Base-by-base conservation (phyloP, 148 eudicot genomes). In the Persicaria tinctoria region DNA sequence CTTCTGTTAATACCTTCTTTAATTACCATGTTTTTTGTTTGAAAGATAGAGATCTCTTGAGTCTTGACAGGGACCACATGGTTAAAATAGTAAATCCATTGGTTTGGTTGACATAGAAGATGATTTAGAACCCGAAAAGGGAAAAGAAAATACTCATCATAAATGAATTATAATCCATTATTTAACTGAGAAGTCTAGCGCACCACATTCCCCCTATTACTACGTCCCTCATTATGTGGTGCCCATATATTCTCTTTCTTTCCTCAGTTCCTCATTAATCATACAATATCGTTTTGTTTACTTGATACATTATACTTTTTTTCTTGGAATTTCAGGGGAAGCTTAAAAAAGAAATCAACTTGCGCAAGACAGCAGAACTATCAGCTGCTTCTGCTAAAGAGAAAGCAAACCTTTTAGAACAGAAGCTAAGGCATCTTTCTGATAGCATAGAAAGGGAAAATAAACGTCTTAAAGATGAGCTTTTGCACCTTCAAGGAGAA, bases 311-410 rank as follows among this genome's bases (percentile, higher is more conserved):
- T 6, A 27, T 51, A 47, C 51, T 32, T 20, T 73, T n/a, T 53
- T 79, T 50, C 51, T 23, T 73, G 64, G 72, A 57, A 57, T 64
- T 78, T 72, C 73, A 95, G 99, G 86, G 78, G 56, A 92, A 90
- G 86, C 85, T 90, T 41, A 79, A 78, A 73, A 90, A 83, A 51
- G 98, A 95, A 85, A 80, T 76, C 66, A 86, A 79, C 84, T 83
- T 85, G 75, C 97, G 94, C 17, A 80, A 83, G 76, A 84, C 81
- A 41, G 88, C 89, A 4, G 99, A 95, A 76, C 81, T 92, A 54
- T 83, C 87, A 49, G 89, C 92, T 68, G 85, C 91, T 75, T 81
- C 88, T 66, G 89, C 94, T 75, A 91, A 86, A 84, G 93, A 92
- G 81, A 95, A 88, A 79, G 86, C 83, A 76, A 82, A 76, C 57